These are phyloP conservation scores for Rhizoctonia solani DNA, from an alignment of 1,284 basidiomycete genomes.

Conservation along the genomic window DNA sequence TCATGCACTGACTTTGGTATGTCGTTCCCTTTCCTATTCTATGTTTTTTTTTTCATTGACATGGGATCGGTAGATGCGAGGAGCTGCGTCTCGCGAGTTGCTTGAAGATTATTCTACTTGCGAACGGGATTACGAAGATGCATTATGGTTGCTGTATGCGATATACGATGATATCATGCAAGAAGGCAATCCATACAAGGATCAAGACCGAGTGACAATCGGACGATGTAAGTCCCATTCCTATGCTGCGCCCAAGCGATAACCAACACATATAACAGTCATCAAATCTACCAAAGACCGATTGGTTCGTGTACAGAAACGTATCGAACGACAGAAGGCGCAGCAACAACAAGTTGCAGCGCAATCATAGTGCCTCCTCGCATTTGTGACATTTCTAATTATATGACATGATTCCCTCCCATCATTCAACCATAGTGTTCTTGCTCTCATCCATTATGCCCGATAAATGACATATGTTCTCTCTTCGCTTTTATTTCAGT, in stretches of 20 bases:
- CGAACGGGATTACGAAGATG: slow-evolving; percentile 92
- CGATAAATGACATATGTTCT: too few species aligned
- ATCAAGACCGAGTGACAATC: slow-evolving; percentile 81
- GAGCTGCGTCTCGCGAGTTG: slow-evolving; percentile 89
- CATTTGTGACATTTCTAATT: too few species aligned
- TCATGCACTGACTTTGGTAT: slow-evolving; percentile 68
- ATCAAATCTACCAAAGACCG: slow-evolving; percentile 32
- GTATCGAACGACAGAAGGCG: slow-evolving; percentile 21
- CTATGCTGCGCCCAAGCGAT: neutral
- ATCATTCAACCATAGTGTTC: too few species aligned
- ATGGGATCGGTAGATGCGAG: slow-evolving; percentile 86
- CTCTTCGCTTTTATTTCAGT: too few species aligned
- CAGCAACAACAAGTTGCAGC: too few species aligned
- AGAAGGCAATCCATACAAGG: slow-evolving; percentile 78
- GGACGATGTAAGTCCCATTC: slow-evolving; percentile 73
- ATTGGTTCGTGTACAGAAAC: slow-evolving; percentile 28
- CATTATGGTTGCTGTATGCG: slow-evolving; percentile 88
- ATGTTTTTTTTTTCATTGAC: neutral
- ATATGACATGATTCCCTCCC: too few species aligned
- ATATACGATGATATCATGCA: slow-evolving; percentile 89
- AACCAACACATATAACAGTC: neutral
- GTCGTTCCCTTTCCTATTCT: slow-evolving; percentile 41
- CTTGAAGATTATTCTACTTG: slow-evolving; percentile 75
- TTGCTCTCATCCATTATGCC: too few species aligned
- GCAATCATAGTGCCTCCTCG: too few species aligned